Conservation (phyloP, 2,329 filamentous ascomycete species). For the Penicillium sp. region DNA sequence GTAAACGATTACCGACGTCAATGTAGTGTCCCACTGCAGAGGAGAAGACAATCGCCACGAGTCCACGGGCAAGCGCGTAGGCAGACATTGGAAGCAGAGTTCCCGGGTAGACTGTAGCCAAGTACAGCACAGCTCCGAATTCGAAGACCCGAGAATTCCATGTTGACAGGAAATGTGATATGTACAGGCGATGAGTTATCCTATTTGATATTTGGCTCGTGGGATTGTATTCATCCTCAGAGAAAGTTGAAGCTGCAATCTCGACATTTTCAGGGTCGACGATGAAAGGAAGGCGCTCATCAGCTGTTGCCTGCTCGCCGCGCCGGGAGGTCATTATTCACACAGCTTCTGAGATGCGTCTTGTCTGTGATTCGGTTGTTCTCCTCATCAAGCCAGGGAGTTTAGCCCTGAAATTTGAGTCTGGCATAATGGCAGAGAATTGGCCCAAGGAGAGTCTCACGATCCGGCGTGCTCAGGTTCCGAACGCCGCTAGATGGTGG, state of each 20-base stretch:
- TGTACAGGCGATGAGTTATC: slow-evolving; percentile 48
- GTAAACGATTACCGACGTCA: slow-evolving; percentile 21
- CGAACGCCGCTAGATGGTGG: background rate
- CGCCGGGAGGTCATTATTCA: background rate
- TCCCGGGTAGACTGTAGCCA: slow-evolving; percentile 55
- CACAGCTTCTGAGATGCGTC: background rate
- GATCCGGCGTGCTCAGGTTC: background rate
- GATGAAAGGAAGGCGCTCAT: background rate
- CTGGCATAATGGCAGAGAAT: background rate
- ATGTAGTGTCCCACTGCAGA: slow-evolving; percentile 55
- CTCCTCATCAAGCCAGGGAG: background rate
- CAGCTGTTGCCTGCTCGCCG: background rate
- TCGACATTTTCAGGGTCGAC: background rate
- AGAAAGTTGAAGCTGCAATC: background rate
- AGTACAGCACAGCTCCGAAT: slow-evolving; percentile 60
- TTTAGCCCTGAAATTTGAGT: background rate
- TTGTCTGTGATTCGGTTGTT: background rate
- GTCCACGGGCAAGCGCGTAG: slow-evolving; percentile 64
- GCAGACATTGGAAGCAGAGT: slow-evolving; percentile 66
- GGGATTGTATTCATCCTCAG: background rate
- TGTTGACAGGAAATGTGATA: slow-evolving; percentile 61
- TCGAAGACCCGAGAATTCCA: slow-evolving; percentile 65
- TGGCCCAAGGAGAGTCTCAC: background rate
- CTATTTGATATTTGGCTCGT: background rate
- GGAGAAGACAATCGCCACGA: slow-evolving; percentile 43